A percentile compares a stretch with the other conserved stretches of the same genome.
phyloP scores from a whole-genome alignment of 2,329 filamentous ascomycete genomes.

The Mycosphaerella sp. region DNA sequence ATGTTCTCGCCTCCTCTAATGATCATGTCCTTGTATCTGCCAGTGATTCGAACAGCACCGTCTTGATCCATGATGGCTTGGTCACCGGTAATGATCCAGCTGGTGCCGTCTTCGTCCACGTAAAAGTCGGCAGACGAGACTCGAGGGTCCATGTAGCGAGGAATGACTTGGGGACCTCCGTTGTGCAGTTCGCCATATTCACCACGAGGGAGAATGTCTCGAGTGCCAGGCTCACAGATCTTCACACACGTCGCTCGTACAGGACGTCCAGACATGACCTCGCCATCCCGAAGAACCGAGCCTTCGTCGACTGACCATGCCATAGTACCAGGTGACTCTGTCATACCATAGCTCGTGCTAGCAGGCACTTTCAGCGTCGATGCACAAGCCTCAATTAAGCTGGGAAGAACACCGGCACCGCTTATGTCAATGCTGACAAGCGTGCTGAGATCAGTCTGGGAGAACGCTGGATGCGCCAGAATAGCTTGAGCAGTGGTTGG shows the following conservation, averaged over 20 bases:
- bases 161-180: conserved; percentile 29
- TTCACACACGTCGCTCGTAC: conserved; percentile 37
- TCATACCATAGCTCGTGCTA: conserved; percentile 41
- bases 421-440: conserved; percentile 32
- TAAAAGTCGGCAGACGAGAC: conserved; percentile 29
- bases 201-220: conserved; percentile 26
- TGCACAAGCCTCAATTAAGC: conserved; percentile 27
- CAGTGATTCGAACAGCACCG: conserved; percentile 36
- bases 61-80: conserved; percentile 47
- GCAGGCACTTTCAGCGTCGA: conserved; percentile 28
- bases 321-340: conserved; percentile 40
- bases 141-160: conserved; percentile 28
- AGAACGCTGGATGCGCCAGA: conserved; percentile 28
- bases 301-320: conserved; percentile 36
- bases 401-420: conserved; percentile 35
- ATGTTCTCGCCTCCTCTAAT: conserved; percentile 61
- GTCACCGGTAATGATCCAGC: conserved; percentile 63
- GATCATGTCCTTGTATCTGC: conserved; percentile 34
- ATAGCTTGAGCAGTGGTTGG: conserved; percentile 34
- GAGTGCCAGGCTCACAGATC: conserved; percentile 28
- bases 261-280: conserved; percentile 40
- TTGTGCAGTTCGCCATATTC: conserved; percentile 31
- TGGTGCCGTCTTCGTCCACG: conserved; percentile 33
- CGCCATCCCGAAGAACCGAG: conserved; percentile 30
- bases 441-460: conserved; percentile 26